Evolutionary conservation across 768 basidiomycete genomes (phyloP), one percentile per base, ranked within the genome.

Genomic region (Macrocybe gigantea): DNA sequence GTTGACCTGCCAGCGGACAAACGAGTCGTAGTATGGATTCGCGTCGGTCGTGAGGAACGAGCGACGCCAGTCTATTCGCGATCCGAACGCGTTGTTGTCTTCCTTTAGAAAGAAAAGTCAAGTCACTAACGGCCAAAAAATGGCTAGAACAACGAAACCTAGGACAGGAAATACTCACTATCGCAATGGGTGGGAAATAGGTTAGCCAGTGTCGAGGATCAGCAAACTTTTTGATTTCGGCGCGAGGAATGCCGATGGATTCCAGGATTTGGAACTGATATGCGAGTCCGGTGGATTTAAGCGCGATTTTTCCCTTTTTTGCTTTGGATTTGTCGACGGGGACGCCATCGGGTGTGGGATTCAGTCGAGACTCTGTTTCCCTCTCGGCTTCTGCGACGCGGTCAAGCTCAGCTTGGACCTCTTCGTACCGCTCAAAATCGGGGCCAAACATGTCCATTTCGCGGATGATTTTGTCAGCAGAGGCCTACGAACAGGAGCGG

Each of bases 241-340:
- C 64, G 36, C 87, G 79, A 9, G 93, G 90, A 5, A 98, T 84
- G 42, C 88, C 84, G 55, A 96, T 90, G 37, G 91, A 88, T 60
- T 94, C 86, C 85, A 98, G 87, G 64, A 98, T 98, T 74, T 98
- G 96, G 78, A 98, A 99, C 63, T 99, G 96, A 68, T 98, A 98
- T 31, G 85, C 85, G 52, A 90, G 73, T 2, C 95, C 96, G 1
- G 95, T 95, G 0, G 88, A 83, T 69, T 99, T 98, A 12, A 92
- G 91, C 12, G 80, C 78, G 12, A 98, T 69, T 65, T 99, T 99
- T 43, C 94, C 93, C 71, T 99, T 99, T 65, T 93, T 96, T 2
- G 82, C 93, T 63, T 96, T 97, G 44, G 78, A 75, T 50, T 79
- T 80, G 59, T 80, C 69, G 31, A 67, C 67, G 30, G 67, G 67